A percentile compares a stretch with the other conserved stretches of the same genome.
phyloP scores from a whole-genome alignment of 495 filamentous ascomycete genomes.

The Penicillium pulvis region DNA sequence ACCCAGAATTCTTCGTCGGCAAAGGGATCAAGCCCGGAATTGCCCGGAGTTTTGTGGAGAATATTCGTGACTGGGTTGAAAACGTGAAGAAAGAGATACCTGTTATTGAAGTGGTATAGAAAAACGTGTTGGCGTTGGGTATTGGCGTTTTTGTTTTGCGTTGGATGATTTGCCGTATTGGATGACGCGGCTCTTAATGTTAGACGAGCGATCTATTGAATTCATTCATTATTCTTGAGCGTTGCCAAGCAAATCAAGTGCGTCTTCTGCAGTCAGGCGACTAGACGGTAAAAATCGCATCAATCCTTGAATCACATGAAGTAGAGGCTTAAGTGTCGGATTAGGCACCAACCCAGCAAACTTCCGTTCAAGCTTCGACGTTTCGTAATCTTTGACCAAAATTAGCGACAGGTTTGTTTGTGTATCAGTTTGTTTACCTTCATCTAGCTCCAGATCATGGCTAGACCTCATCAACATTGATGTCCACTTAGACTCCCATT shows the following conservation, averaged over 20 bases:
- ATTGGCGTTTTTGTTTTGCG: too few relatives aligned
- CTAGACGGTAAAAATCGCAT: slow-evolving; percentile 19
- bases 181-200: too few relatives aligned
- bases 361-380: slow-evolving; percentile 13
- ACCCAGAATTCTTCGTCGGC: slow-evolving; percentile 24
- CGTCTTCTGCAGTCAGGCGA: slow-evolving; percentile 17
- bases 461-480: slow-evolving; percentile 13
- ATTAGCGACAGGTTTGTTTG: slow-evolving; percentile 15
- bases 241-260: slow-evolving; percentile 17
- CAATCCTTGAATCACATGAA: slow-evolving; percentile 14
- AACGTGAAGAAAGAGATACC: slow-evolving; percentile 12
- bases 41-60: slow-evolving; percentile 20
- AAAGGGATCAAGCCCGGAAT: slow-evolving; percentile 17
- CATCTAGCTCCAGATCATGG: slow-evolving; percentile 26
- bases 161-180: too few relatives aligned
- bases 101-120: too few relatives aligned
- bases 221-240: slow-evolving; percentile 2
- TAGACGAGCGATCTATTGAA: too few relatives aligned
- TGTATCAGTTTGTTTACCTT: slow-evolving; percentile 14
- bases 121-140: too few relatives aligned
- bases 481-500: slow-evolving; percentile 25
- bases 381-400: slow-evolving; percentile 3
- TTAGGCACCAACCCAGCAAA: slow-evolving; percentile 9
- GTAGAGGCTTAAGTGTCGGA: slow-evolving; percentile 12
- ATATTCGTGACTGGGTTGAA: slow-evolving; percentile 26